Evolutionary conservation across 2,329 filamentous ascomycete species (phyloP), one percentile per base, ranked within the genome.

Genomic region (Mycocentrospora acerina): DNA sequence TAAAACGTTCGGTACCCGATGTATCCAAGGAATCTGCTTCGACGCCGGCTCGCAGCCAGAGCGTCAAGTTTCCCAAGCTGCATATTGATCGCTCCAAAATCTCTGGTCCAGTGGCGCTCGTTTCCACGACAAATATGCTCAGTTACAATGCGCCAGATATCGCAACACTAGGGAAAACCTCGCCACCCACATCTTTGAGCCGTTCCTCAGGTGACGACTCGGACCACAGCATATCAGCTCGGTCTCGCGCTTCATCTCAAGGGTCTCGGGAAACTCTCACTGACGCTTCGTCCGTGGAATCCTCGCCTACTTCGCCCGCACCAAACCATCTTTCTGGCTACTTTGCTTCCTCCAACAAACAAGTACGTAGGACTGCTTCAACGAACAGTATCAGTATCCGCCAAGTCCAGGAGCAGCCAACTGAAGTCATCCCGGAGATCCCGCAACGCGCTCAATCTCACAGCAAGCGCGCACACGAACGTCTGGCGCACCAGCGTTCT

Each of bases 121-220:
- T 96, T 32, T 94, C 93, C 43, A 95, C 91, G 4, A 97, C 93
- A 55, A 98, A 97, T 70, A 89, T 94, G 80, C 83, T 96, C 37
- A 90, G 89, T 7, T 95, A 95, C 77, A 91, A 91, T 62, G 90
- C 93, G 8, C 91, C 91, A 34, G 86, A 96, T 62, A 83, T 96
- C 46, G 73, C 74, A 29, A 67, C 60, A 33, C 42, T 57, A 35
- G 36, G 51, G 25, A 53, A 65, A 5, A 65, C 34, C 19, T 24
- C 24, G 29, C 36, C 32, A 17, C 22, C 78, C 73, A 73, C 22
- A 19, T 47, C 60, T 6, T 75, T 60, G 74, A 74, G 55, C 71
- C 77, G 78, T 52, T 86, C 53, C 11, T 53, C 84, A 3, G 81
- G 81, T 28, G 83, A 86, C 42, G 87, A 91, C 49, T 89, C 85